phyloP scores from a whole-genome alignment of 1,139 yeast genomes.

The Pichia sp. region DNA sequence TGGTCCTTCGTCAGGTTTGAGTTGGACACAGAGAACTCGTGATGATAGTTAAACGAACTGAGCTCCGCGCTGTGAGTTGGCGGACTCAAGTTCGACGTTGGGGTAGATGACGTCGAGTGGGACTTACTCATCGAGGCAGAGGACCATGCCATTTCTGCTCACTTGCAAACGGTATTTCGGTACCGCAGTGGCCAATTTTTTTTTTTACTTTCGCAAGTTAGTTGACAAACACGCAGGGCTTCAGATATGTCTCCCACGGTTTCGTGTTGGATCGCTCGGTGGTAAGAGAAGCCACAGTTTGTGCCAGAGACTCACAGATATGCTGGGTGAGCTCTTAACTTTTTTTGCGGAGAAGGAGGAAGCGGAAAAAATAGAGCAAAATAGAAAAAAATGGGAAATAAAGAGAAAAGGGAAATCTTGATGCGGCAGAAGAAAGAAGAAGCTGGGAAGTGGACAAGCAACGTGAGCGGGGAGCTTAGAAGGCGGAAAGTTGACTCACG shows the following conservation, averaged over 20 bases:
- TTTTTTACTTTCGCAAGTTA: not conserved
- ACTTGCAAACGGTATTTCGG: not conserved
- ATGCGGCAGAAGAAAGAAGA: not conserved
- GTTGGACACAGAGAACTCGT: slow-evolving; percentile 9
- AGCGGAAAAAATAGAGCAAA: not conserved
- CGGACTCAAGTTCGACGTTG: slow-evolving; percentile 10
- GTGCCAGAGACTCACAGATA: not conserved
- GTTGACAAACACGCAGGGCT: not conserved
- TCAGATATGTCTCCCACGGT: not conserved
- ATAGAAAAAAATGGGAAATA: not conserved
- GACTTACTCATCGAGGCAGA: not conserved
- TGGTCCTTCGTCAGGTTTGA: slow-evolving; percentile 15
- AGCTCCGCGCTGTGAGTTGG: slow-evolving; percentile 2
- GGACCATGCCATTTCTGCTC: not conserved
- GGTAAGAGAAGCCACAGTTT: slow-evolving; percentile 2
- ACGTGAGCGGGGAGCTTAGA: no score
- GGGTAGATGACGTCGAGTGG: slow-evolving; percentile 6
- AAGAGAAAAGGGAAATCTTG: not conserved
- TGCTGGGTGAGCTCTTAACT: not conserved
- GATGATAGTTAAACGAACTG: slow-evolving; percentile 15
- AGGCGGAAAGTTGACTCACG: no score
- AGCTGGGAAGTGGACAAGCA: not conserved
- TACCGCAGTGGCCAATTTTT: not conserved
- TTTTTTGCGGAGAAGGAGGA: not conserved
- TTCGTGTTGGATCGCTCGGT: not conserved